These are phyloP conservation scores for Cyberlindnera veronae DNA, from an alignment of 805 yeast species.

Conservation along the genomic window DNA sequence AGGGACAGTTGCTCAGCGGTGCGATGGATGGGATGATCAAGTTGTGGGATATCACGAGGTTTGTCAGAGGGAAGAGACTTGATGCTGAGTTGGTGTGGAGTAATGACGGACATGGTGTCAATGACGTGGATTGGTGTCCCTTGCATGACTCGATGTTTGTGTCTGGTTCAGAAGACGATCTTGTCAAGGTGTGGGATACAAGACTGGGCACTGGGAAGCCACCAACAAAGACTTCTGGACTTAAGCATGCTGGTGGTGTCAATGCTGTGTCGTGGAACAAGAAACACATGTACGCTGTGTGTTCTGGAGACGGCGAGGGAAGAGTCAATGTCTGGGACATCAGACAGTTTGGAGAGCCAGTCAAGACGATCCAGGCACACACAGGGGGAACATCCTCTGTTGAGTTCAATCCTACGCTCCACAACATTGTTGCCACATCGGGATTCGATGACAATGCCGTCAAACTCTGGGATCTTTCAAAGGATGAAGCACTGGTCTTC, in stretches of 20 bases:
- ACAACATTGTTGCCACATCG: slow-evolving; percentile 57
- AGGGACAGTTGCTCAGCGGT: slow-evolving; percentile 59
- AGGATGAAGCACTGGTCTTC: slow-evolving; percentile 42
- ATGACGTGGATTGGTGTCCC: slow-evolving; percentile 69
- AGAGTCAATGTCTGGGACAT: slow-evolving; percentile 60
- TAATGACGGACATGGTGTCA: slow-evolving; percentile 53
- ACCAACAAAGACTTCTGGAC: slow-evolving; percentile 8
- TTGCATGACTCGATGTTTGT: slow-evolving; percentile 59
- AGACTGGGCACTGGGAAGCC: slow-evolving; percentile 32
- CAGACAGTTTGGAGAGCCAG: slow-evolving; percentile 39
- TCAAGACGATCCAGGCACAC: slow-evolving; percentile 38
- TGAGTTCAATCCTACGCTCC: slow-evolving; percentile 65
- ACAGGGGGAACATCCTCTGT: slow-evolving; percentile 56
- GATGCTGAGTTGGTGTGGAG: slow-evolving; percentile 14
- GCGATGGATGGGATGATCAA: slow-evolving; percentile 62
- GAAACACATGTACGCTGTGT: slow-evolving; percentile 50
- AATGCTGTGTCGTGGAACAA: slow-evolving; percentile 62
- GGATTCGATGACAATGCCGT: slow-evolving; percentile 64
- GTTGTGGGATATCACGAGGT: slow-evolving; percentile 62
- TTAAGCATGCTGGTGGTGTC: slow-evolving; percentile 36
- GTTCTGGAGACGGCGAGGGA: slow-evolving; percentile 66
- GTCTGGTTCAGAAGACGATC: slow-evolving; percentile 63
- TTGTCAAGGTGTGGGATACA: slow-evolving; percentile 49
- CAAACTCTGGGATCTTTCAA: slow-evolving; percentile 53
- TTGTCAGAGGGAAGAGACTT: slow-evolving; percentile 24